phyloP scores from a whole-genome alignment of 1,284 basidiomycete genomes.

The Garcileccinum viscosum region DNA sequence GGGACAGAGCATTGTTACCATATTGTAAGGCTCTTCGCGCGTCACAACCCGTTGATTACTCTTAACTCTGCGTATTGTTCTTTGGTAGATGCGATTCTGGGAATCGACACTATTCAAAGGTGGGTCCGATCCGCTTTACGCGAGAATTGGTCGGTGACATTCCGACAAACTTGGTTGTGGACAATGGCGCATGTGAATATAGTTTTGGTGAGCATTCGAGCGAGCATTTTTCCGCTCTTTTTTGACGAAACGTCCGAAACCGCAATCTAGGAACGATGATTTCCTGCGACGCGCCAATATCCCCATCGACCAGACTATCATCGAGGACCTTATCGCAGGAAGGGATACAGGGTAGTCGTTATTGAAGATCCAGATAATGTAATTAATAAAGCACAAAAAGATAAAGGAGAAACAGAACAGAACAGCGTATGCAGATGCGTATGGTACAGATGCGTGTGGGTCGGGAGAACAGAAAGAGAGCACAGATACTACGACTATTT shows the following conservation, averaged over 20 bases:
- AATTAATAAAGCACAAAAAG: neutral
- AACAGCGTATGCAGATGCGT: constrained; percentile 25
- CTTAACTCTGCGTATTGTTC: neutral
- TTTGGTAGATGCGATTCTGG: constrained; percentile 82
- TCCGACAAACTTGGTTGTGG: neutral
- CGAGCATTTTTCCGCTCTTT: neutral
- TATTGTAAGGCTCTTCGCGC: constrained; percentile 62
- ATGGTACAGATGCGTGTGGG: constrained; percentile 36
- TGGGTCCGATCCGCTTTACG: constrained; percentile 39
- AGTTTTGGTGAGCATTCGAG: constrained; percentile 52
- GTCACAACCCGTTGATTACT: neutral
- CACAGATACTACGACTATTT: neutral
- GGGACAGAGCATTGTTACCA: constrained; percentile 78
- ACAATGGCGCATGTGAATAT: neutral
- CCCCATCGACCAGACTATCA: constrained; percentile 48
- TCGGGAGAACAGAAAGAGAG: neutral
- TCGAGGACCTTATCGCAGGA: neutral
- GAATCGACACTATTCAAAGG: constrained; percentile 87
- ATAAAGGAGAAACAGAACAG: neutral
- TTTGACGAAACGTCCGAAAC: neutral
- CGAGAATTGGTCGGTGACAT: neutral
- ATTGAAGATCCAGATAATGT: neutral
- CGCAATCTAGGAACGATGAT: constrained; percentile 66
- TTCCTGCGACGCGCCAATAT: constrained; percentile 73
- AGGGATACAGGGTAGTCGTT: neutral